Evolutionary conservation across 306 rosid species (phyloP), one percentile per base, ranked within the genome.

Genomic region (Vicia sativa): DNA sequence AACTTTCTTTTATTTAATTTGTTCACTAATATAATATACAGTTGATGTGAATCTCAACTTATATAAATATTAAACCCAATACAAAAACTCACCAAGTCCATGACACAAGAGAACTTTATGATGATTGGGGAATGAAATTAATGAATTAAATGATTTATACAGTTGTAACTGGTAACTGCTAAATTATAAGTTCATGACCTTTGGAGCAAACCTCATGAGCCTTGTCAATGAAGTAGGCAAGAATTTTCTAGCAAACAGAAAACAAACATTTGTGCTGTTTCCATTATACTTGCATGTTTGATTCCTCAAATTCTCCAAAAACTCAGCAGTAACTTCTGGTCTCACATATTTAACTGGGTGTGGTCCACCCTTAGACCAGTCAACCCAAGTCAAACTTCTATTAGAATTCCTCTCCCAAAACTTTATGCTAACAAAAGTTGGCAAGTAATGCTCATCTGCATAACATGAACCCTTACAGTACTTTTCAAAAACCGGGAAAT

Each of bases 381-480:
- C 90, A 19, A 79, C 91, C 92, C 95, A 89, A 29, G 96, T 89
- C 86, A 91, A 77, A 35, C 84, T 87, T 81, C 88, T 78, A 4
- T 89, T 85, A 0, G 96, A 87, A 15, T 87, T 91, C 48, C 42
- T n/a, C 62, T 73, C 60, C 83, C 80, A 39, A 34, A 75, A 85
- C 53, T 35, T 61, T 13, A 87, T 83, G 75, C 74, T 87, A 71
- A 87, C 77, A 8, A 77, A 77, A 0, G 96, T 91, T 13, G 95
- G 87, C 80, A 91, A 56, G 68, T 91, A 91, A 37, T 91, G 97
- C 45, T 91, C 96, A 59, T 91, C 97, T 9, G 95, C 74, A 35
- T 82, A 89, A 44, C 95, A 87, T 5, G 83, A 15, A 0, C 75
- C 71, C 0, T 0, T 26, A 65, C 95, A 87, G 16, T 34, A 8